Evolutionary conservation across 768 basidiomycete genomes (phyloP), one percentile per base, ranked within the genome.

Genomic region (Postia placenta): DNA sequence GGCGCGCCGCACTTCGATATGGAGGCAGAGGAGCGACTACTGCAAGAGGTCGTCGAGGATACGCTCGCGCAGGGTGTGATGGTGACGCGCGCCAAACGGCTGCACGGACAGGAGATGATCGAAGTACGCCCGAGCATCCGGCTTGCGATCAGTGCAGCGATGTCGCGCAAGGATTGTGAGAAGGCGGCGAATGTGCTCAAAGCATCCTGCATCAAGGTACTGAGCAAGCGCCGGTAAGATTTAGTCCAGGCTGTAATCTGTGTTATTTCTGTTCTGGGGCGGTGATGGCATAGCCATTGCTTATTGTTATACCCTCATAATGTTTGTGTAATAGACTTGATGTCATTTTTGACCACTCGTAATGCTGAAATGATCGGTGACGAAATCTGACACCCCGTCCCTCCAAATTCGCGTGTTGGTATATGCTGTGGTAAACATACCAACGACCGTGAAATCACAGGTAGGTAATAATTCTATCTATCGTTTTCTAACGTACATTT

Each of bases 21-120:
- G 39, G 79, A 76, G 19, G 64, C 64, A 12, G 94, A 98, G 64
- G 94, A 98, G 61, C 69, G 73, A 35, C 49, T 92, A 22, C 63
- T 99, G 56, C 94, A 98, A 67, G 92, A 95, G 45, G 81, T 98
- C 11, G 92, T 97, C 12, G 95, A 97, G 51, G 90, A 96, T 60
- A 76, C 79, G 0, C 69, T 92, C 36, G 70, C 71, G 5, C 87
- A 89, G 55, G 92, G 91, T 9, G 85, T 99, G 39, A 72, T 97
- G 57, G 69, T 96, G 51, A 94, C 92, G 2, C 78, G 89, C 20
- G 85, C 92, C 36, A 88, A 88, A 71, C 69, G 91, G 49, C 64
- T 96, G 56, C 78, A 78, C 43, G 82, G 85, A 4, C 93, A 96
- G 67, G 95, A 99, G 73, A 69, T 80, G 54, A 71, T 79, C 14